Percentiles rank a stretch among this genome's conserved stretches.
These are phyloP conservation scores for Zostera marina DNA, from an alignment of 116 monocot species.

Conservation along the genomic window DNA sequence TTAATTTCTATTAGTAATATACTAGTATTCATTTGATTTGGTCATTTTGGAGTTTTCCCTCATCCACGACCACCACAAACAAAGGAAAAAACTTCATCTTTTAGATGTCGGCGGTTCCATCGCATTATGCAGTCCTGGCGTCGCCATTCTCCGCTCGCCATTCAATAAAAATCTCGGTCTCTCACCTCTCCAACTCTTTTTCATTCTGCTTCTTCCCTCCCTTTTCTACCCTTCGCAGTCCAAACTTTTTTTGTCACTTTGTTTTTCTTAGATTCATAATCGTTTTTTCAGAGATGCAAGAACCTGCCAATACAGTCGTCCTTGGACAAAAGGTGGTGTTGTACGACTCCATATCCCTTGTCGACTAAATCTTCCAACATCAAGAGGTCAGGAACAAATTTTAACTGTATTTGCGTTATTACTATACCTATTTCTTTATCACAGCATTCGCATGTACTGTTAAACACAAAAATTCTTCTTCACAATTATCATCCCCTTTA, in stretches of 20 bases:
- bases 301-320: neutral
- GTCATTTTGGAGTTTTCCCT: too few relatives aligned
- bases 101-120: neutral
- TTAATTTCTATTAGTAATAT: too few relatives aligned
- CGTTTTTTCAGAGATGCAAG: slow-evolving; percentile 1
- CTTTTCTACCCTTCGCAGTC: neutral
- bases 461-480: neutral
- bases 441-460: neutral
- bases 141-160: neutral
- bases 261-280: neutral
- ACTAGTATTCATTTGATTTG: too few relatives aligned
- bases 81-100: neutral
- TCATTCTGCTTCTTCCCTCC: neutral
- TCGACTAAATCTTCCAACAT: neutral
- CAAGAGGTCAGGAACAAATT: slow-evolving; percentile 2
- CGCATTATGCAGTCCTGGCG: neutral
- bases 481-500: neutral
- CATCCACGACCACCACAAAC: too few relatives aligned
- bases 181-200: neutral
- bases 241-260: neutral
- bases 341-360: neutral
- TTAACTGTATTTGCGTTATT: neutral
- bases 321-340: neutral
- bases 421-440: neutral
- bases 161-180: neutral